These are phyloP conservation scores for Tuber umbilicatum DNA, from an alignment of 495 filamentous ascomycete species.

Conservation along the genomic window DNA sequence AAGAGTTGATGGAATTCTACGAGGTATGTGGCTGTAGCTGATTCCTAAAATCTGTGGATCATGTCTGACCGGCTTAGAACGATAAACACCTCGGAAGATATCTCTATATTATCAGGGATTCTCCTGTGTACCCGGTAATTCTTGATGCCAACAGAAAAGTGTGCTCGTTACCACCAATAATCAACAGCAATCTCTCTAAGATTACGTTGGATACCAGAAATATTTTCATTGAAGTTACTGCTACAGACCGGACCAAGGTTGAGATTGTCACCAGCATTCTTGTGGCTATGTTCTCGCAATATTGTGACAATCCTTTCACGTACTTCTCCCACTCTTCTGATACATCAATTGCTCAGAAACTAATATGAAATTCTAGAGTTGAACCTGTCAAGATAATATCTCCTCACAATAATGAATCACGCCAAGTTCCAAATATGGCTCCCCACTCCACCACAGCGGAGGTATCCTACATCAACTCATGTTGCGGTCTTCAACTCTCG, in stretches of 20 bases:
- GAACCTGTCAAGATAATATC: slow-evolving; percentile 90
- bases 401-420: slow-evolving; percentile 75
- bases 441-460: slow-evolving; percentile 72
- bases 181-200: slow-evolving; percentile 95
- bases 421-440: slow-evolving; percentile 70
- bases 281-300: slow-evolving; percentile 93
- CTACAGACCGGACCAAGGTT: slow-evolving; percentile 92
- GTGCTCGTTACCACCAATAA: slow-evolving; percentile 92
- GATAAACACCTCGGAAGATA: slow-evolving; percentile 73
- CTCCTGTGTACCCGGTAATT: slow-evolving; percentile 93
- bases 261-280: slow-evolving; percentile 93
- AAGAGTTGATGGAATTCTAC: slow-evolving; percentile 89
- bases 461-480: slow-evolving; percentile 84
- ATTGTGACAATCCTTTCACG: slow-evolving; percentile 81
- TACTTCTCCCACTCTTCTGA: slow-evolving; percentile 30
- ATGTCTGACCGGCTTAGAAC: slow-evolving; percentile 47
- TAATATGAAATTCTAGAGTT: slow-evolving; percentile 47
- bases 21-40: slow-evolving; percentile 49
- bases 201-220: slow-evolving; percentile 84
- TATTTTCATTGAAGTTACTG: slow-evolving; percentile 94
- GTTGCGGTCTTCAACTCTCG: slow-evolving; percentile 71
- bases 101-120: slow-evolving; percentile 88
- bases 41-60: slow-evolving; percentile 6
- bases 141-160: slow-evolving; percentile 80
- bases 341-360: neutral